Conservation (phyloP, 768 basidiomycete species). For the Lyophyllum semitale region DNA sequence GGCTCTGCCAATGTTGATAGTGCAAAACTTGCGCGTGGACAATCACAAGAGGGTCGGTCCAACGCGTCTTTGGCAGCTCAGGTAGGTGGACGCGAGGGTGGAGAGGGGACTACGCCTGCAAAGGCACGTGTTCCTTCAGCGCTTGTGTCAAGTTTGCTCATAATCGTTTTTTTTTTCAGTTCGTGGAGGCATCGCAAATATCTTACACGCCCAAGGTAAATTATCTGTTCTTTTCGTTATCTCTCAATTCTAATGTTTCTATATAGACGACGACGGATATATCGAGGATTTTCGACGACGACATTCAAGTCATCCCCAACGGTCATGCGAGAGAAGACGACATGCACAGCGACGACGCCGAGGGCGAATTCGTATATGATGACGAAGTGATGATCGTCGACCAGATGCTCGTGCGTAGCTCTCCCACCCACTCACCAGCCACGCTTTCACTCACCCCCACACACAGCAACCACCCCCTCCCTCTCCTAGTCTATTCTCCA, state of each 20-base stretch:
- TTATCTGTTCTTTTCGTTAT: background rate
- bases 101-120: background rate
- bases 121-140: background rate
- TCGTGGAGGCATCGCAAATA: background rate
- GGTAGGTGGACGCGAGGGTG: background rate
- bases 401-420: slow-evolving; percentile 12
- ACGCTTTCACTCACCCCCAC: background rate
- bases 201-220: background rate
- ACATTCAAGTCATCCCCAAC: background rate
- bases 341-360: slow-evolving; percentile 14
- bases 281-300: slow-evolving; percentile 5
- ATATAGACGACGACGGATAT: background rate
- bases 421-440: background rate
- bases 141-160: background rate
- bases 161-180: background rate
- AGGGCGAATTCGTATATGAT: slow-evolving; percentile 24
- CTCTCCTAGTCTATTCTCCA: no score
- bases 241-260: background rate
- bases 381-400: slow-evolving; percentile 21
- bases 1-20: background rate
- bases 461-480: background rate
- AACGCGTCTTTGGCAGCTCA: slow-evolving; percentile 5
- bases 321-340: background rate
- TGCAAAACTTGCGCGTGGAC: background rate
- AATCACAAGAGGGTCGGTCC: background rate